Evolutionary conservation across 2,329 filamentous ascomycete species (phyloP).

Genomic region (Emergomyces africanus): DNA sequence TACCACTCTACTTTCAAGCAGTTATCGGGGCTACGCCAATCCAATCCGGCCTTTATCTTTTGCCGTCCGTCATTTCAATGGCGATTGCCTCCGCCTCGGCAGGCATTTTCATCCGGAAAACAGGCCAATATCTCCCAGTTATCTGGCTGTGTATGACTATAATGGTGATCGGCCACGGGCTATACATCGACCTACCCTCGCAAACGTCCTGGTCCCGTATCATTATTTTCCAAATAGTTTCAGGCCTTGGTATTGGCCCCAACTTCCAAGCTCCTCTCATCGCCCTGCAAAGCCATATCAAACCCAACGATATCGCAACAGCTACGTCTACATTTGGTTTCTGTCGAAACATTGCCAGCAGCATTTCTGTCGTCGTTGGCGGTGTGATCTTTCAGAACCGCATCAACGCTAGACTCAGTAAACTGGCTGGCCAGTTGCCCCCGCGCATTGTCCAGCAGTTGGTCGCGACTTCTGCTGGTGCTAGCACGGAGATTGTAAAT

Average conservation of each 20-base stretch:
- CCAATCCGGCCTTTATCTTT: conserved; percentile 58
- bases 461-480: conserved; percentile 17
- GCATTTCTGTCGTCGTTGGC: conserved; percentile 46
- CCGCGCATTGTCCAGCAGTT: conserved; percentile 15
- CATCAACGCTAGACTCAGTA: conserved; percentile 10
- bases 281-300: conserved; percentile 49
- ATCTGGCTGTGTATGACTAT: conserved; percentile 48
- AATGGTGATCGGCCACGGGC: conserved; percentile 52
- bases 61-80: conserved; percentile 55
- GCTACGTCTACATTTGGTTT: conserved; percentile 51
- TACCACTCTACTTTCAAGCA: conserved; percentile 74
- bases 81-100: conserved; percentile 48
- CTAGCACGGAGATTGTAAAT: conserved; percentile 21
- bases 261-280: conserved; percentile 51
- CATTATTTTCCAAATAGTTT: conserved; percentile 44
- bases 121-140: conserved; percentile 49
- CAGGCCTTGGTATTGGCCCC: conserved; percentile 47
- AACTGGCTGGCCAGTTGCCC: conserved; percentile 11
- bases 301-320: conserved; percentile 46
- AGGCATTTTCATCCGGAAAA: conserved; percentile 60
- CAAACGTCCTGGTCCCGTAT: conserved; percentile 40
- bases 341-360: conserved; percentile 43
- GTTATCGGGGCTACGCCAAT: conserved; percentile 56
- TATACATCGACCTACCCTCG: conserved; percentile 45
- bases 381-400: conserved; percentile 35